phyloP scores from a whole-genome alignment of 495 filamentous ascomycete genomes.

The Neurospora sp. region DNA sequence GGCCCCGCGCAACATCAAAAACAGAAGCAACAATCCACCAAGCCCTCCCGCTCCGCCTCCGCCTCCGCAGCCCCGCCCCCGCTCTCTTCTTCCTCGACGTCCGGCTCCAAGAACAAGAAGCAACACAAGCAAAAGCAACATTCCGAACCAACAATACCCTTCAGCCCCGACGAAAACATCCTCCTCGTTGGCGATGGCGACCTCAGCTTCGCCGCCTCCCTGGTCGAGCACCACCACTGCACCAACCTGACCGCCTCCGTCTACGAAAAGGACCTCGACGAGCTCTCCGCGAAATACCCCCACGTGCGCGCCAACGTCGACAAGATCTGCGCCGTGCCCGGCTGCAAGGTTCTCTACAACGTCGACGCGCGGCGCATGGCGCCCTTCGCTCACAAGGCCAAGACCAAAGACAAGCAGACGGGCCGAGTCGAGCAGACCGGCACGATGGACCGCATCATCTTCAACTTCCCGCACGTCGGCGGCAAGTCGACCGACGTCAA shows the following conservation, averaged over 20 bases:
- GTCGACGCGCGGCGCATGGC: constrained; percentile 68
- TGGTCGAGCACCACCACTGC: constrained; percentile 63
- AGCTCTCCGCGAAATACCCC: constrained; percentile 64
- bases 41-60: background rate
- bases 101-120: background rate
- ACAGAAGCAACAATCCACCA: constrained; percentile 2
- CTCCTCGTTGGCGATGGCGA: constrained; percentile 90
- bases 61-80: background rate
- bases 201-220: constrained; percentile 75
- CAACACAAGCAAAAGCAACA: constrained; percentile 24
- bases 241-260: constrained; percentile 48
- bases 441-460: constrained; percentile 67
- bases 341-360: constrained; percentile 48
- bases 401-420: constrained; percentile 10
- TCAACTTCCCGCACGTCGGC: constrained; percentile 96
- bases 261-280: constrained; percentile 31
- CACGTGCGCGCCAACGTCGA: constrained; percentile 53
- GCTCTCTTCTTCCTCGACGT: background rate
- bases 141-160: constrained; percentile 59
- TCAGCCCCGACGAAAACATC: constrained; percentile 57
- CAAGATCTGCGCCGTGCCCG: constrained; percentile 35
- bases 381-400: constrained; percentile 25
- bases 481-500: constrained; percentile 88
- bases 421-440: constrained; percentile 16
- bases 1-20: background rate